Base-by-base conservation (phyloP, 495 filamentous ascomycete genomes). In the Penicillium longicatenatum region DNA sequence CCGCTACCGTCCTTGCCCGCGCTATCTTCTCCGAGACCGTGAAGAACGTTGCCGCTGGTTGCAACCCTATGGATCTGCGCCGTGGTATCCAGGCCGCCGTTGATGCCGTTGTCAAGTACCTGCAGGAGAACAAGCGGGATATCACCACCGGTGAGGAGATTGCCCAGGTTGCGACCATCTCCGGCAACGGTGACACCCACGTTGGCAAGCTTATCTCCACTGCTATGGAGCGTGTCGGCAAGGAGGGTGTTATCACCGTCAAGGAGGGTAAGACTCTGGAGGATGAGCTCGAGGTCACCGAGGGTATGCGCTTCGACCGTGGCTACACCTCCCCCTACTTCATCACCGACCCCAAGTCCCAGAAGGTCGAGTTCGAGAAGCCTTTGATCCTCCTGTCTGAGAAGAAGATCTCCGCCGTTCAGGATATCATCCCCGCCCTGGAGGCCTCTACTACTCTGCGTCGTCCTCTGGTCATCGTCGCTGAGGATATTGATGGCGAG, bases 361-460 rank as follows among this genome's bases (percentile, higher is more conserved):
- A 95, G 75, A 98, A 98, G 87, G 91, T 97, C 53, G 94, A 98
- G 82, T 98, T 98, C 65, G 94, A 98, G 88, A 98, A 98, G 86
- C 94, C 94, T 62, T 80, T 98, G 64, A 92, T 98, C 76, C 89
- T 98, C 22, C 89, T 98, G 41, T 97, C 93, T 21, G 95, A 98
- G 86, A 97, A 97, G 90, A 98, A 98, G 87, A 98, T 98, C 77
- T 98, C 94, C 46, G 87, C 91, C 46, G 95, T 97, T 46, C 91
- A 97, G 80, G 94, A 98, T 78, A 97, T 98, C 73, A 91, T 98
- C 74, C 94, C 94, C 54, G 92, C 95, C 52, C 90, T 98, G 53
- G 94, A 98, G 80, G 89, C 90, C 65, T 97, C 95, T 59, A 96
- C 93, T 70, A 91, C 97, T 71, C 82, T 91, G 67, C 92, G 94